phyloP scores from a whole-genome alignment of 495 filamentous ascomycete genomes.

The Aspergillus egyptiacus region DNA sequence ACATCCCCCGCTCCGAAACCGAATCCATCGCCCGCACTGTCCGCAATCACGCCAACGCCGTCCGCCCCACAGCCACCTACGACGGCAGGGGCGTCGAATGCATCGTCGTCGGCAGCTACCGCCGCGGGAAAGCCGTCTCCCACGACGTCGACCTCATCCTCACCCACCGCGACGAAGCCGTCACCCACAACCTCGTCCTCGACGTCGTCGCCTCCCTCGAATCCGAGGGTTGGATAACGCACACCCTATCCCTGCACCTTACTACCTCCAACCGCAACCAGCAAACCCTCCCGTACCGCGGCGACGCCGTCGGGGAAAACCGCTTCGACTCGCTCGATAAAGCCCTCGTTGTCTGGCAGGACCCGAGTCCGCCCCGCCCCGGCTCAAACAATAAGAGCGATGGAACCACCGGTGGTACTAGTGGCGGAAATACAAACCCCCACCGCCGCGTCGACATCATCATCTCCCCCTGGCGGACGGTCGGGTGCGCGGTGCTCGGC shows the following conservation, averaged over 20 bases:
- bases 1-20: slow-evolving; percentile 68
- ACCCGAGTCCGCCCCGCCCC: slow-evolving; percentile 43
- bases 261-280: slow-evolving; percentile 66
- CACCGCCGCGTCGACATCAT: slow-evolving; percentile 94
- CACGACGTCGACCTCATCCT: slow-evolving; percentile 86
- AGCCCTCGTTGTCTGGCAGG: slow-evolving; percentile 88
- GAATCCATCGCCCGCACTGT: slow-evolving; percentile 61
- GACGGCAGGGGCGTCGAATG: slow-evolving; percentile 51
- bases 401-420: no score
- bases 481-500: slow-evolving; percentile 80
- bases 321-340: slow-evolving; percentile 85
- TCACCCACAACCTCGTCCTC: slow-evolving; percentile 60
- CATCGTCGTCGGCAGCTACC: slow-evolving; percentile 77
- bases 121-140: slow-evolving; percentile 66
- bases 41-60: slow-evolving; percentile 53
- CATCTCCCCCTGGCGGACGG: slow-evolving; percentile 77
- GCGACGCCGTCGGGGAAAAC: slow-evolving; percentile 21
- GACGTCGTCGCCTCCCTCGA: slow-evolving; percentile 68
- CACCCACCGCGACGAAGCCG: slow-evolving; percentile 63
- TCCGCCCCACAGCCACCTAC: slow-evolving; percentile 26
- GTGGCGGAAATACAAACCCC: slow-evolving; percentile 42
- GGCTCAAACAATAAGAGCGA: not conserved
- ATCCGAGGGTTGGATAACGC: slow-evolving; percentile 63
- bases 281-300: slow-evolving; percentile 52
- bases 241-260: slow-evolving; percentile 66